A percentile compares a stretch with the other conserved stretches of the same genome.
phyloP scores from a whole-genome alignment of 106 monocot species.

The Narthecium ossifragum region DNA sequence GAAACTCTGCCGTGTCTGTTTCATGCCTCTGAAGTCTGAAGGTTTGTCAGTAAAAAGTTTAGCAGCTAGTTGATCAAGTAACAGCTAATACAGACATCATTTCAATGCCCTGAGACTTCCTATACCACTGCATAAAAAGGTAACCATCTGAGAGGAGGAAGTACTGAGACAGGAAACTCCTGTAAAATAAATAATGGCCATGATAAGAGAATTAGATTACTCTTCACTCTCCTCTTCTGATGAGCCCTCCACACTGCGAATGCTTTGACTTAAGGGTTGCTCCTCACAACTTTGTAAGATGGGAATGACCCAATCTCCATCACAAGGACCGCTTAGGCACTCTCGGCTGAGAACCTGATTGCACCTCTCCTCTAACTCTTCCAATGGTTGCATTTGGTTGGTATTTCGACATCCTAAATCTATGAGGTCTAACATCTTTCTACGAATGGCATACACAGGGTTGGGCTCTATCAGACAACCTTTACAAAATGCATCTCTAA shows the following conservation, averaged over 20 bases:
- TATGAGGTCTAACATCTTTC: conserved; percentile 65
- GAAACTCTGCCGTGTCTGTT: too few species aligned
- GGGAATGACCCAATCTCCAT: conserved; percentile 24
- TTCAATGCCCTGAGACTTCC: too few species aligned
- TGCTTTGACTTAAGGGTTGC: not conserved
- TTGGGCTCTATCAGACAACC: conserved; percentile 57
- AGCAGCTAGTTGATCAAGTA: too few species aligned
- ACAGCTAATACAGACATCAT: too few species aligned
- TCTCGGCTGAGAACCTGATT: not conserved
- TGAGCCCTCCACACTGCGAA: not conserved
- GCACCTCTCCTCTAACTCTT: conserved; percentile 10
- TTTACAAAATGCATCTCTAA: conserved; percentile 60
- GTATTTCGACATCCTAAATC: conserved; percentile 24
- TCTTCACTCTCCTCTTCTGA: not conserved
- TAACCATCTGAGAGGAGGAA: too few species aligned
- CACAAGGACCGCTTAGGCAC: conserved; percentile 1
- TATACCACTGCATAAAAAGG: too few species aligned
- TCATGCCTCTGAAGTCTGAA: too few species aligned
- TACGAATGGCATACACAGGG: conserved; percentile 43
- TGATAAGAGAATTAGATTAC: too few species aligned
- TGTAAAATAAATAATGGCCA: too few species aligned
- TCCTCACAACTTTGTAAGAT: conserved; percentile 11
- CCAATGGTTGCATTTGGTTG: not conserved
- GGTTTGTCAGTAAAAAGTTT: too few species aligned
- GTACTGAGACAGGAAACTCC: too few species aligned